Base-by-base conservation (phyloP, 257 asterid species). In the Nicotiana attenuata region DNA sequence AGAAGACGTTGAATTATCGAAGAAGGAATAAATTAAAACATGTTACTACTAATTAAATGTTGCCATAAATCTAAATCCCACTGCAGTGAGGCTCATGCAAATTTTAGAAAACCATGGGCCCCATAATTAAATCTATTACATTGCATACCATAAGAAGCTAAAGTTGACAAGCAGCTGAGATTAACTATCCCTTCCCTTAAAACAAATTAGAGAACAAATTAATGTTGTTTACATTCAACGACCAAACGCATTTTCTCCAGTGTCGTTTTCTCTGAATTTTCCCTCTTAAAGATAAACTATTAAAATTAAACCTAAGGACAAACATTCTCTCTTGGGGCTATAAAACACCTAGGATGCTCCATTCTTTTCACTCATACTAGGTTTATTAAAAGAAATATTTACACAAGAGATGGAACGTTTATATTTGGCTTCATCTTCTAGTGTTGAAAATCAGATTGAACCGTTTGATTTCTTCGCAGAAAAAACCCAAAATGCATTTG, bases 381-480 rank as follows among this genome's bases (percentile, higher is more conserved):
- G 57, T 38, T 69, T 38, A 5, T 28, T 73, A 52, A 2, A 55
- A 16, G 0, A 16, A 19, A 19, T 16, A 55, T n/a, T 1, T 20
- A 22, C 1, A 24, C 67, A 38, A 3, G 78, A 65, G 63, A 89
- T 91, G 92, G 92, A 88, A 60, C 19, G 15, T 64, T 80, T 79
- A 45, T 73, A 67, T 61, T 33, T 84, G 29, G 78, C 38, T 22
- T 82, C 79, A 31, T 60, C 75, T 52, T 80, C 88, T 81, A 80
- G 47, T 13, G n/a, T 16, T 19, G 38, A 75, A 50, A 50, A 82
- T 60, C 65, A 69, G 3, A 81, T 84, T 26, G 85, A 90, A 84
- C 90, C 87, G 9, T 90, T 85, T 75, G 88, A 93, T 81, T 93
- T 91, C 80, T 93, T 91, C 33, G 87, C 91, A 0, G 84, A 85